phyloP scores from a whole-genome alignment of 257 asterid species.

The Primulina tabacum region DNA sequence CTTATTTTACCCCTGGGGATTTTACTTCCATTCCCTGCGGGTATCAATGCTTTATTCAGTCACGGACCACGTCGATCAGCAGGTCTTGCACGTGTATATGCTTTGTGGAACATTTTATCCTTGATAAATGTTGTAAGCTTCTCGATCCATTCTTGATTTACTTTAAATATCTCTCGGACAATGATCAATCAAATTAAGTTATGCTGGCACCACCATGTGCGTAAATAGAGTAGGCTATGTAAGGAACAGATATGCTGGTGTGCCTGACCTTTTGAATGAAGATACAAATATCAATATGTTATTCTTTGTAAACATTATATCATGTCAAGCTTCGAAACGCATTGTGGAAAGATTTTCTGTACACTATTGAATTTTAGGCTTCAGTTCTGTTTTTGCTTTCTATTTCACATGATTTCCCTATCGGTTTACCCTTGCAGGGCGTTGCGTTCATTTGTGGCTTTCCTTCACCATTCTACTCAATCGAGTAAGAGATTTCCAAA shows the following conservation, averaged over 20 bases:
- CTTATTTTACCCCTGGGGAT: slow-evolving; percentile 85
- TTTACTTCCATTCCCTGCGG: slow-evolving; percentile 96
- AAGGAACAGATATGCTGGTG: too few relatives aligned
- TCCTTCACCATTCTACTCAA: slow-evolving; percentile 53
- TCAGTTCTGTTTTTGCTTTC: too few relatives aligned
- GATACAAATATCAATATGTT: neutral
- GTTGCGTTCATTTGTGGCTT: slow-evolving; percentile 89
- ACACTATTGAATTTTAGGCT: neutral
- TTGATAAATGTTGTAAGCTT: slow-evolving; percentile 80
- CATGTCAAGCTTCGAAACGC: neutral
- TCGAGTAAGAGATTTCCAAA: slow-evolving; percentile 64
- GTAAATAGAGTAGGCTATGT: too few relatives aligned
- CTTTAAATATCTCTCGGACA: neutral
- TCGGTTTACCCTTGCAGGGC: slow-evolving; percentile 40
- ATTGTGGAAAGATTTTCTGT: neutral
- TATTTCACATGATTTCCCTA: neutral
- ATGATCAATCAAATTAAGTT: neutral
- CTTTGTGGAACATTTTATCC: slow-evolving; percentile 92
- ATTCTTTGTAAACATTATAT: neutral
- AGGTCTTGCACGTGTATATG: slow-evolving; percentile 93
- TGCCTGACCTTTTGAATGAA: too few relatives aligned
- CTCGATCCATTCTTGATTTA: neutral
- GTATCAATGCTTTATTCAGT: slow-evolving; percentile 94
- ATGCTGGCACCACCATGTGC: too few relatives aligned
- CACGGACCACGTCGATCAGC: slow-evolving; percentile 97